Conservation (phyloP, 495 filamentous ascomycete genomes). For the Tirmania nivea region DNA sequence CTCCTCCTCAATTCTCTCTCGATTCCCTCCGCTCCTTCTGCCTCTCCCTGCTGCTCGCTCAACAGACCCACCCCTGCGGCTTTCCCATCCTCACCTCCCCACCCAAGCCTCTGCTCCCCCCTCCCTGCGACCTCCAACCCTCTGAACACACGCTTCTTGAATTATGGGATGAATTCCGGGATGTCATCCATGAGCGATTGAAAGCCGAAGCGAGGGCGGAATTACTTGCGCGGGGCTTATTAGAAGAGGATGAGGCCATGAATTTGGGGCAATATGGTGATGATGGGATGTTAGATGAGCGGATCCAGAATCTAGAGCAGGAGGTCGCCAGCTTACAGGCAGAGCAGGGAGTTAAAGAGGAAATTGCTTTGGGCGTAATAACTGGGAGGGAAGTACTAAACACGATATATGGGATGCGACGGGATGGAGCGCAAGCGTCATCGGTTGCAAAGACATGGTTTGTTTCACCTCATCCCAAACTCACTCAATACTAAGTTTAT, state of each 20-base stretch:
- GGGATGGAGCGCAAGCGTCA: background rate
- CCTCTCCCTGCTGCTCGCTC: conserved; percentile 13
- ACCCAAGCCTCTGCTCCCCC: background rate
- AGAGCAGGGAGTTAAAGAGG: background rate
- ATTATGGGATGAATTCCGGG: background rate
- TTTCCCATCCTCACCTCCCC: conserved; percentile 5
- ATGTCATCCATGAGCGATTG: background rate
- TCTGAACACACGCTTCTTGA: background rate
- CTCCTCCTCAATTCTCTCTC: no score
- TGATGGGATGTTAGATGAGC: background rate
- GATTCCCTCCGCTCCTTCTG: conserved; percentile 1
- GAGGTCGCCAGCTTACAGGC: background rate
- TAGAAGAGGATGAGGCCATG: background rate
- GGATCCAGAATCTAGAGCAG: background rate
- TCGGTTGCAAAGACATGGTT: background rate
- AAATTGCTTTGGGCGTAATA: background rate
- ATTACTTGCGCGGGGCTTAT: background rate
- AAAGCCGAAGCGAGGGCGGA: background rate
- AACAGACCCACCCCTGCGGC: conserved; percentile 14
- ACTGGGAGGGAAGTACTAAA: background rate
- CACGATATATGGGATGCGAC: background rate
- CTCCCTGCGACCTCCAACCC: background rate
- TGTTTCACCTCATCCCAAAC: background rate
- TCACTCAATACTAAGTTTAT: background rate
- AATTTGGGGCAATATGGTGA: background rate